Evolutionary conservation across 495 filamentous ascomycete genomes (phyloP), one percentile per base, ranked within the genome.

Genomic region (Penicillium cosmopolitanum): DNA sequence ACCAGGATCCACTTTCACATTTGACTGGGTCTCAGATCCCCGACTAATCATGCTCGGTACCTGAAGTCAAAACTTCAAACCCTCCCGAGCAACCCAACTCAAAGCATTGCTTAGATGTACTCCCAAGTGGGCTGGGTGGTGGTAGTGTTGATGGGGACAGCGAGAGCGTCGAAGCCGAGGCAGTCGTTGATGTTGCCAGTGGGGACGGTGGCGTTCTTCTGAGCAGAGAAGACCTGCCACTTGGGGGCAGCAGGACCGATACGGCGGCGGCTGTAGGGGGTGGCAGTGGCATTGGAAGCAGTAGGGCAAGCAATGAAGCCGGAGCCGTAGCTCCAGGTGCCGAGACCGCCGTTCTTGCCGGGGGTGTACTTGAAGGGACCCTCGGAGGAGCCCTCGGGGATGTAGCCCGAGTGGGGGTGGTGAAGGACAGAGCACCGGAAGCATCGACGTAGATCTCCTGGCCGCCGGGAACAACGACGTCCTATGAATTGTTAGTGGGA

Each of bases 391-490:
- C 83, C 83, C 0, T 71, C 43, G 0, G 86, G 85, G 9, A 82
- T 75, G 61, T 72, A 79, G 18, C 73, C 78, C 5, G 81, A 84
- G 69, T 88, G 85, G 1, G 78, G 28, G 61, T 64, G 4, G 84
- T 85, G 76, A 82, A 88, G 51, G 65, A 67, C 31, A 90, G 66
- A 25, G 78, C 72, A 52, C 86, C 86, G 47, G 73, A 65, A 2
- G 77, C 72, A 23, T 66, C 72, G 31, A 89, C 75, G 69, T 86
- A 90, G 69, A 83, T 81, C 57, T 63, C 62, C 67, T 89, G 85
- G 15, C 87, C 85, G 51, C 86, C 87, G 7, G 87, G 85, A 21
- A 89, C 86, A 48, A 72, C 64, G 57, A 84, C 81, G 63, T 78
- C 62, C 73, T 68, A 3, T n/a, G 7, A n/a, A 25, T 33, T n/a